Percentiles rank a stretch among this genome's conserved stretches.
phyloP scores from a whole-genome alignment of 2,329 filamentous ascomycete species.

The Gremmenia infestans region DNA sequence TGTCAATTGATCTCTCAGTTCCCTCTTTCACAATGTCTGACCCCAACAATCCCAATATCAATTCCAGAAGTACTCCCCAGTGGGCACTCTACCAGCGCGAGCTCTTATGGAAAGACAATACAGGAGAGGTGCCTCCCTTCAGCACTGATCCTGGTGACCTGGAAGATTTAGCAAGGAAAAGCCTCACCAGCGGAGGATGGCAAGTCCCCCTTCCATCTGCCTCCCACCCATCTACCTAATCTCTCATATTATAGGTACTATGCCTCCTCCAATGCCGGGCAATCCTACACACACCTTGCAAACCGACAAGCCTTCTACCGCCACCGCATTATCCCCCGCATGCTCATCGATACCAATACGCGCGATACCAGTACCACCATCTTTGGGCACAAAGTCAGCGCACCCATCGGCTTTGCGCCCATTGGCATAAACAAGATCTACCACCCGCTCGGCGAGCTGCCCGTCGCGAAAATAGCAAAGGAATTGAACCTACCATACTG shows the following conservation, averaged over 20 bases:
- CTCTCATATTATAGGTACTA: constrained; percentile 37
- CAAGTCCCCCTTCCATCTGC: constrained; percentile 2
- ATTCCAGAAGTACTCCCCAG: constrained; percentile 46
- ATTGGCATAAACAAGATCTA: constrained; percentile 65
- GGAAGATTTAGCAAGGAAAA: constrained; percentile 52
- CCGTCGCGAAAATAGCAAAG: constrained; percentile 55
- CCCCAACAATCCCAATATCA: constrained; percentile 46
- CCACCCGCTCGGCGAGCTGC: constrained; percentile 51
- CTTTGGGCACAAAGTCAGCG: constrained; percentile 54
- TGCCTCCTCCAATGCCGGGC: constrained; percentile 51
- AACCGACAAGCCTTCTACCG: constrained; percentile 62
- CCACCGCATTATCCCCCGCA: constrained; percentile 56
- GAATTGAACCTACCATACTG: constrained; percentile 56
- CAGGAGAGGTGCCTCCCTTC: constrained; percentile 45
- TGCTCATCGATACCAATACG: constrained; percentile 55
- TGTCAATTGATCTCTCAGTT: background rate
- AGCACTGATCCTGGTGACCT: constrained; percentile 53
- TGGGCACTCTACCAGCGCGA: constrained; percentile 51
- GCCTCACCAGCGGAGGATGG: constrained; percentile 54
- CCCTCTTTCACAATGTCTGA: constrained; percentile 33
- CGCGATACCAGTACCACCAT: constrained; percentile 53
- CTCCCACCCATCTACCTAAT: background rate
- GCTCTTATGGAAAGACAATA: constrained; percentile 49
- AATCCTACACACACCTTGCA: constrained; percentile 46
- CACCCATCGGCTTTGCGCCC: constrained; percentile 60